phyloP scores from a whole-genome alignment of 2,329 filamentous ascomycete species.

The Truncatella angustata region DNA sequence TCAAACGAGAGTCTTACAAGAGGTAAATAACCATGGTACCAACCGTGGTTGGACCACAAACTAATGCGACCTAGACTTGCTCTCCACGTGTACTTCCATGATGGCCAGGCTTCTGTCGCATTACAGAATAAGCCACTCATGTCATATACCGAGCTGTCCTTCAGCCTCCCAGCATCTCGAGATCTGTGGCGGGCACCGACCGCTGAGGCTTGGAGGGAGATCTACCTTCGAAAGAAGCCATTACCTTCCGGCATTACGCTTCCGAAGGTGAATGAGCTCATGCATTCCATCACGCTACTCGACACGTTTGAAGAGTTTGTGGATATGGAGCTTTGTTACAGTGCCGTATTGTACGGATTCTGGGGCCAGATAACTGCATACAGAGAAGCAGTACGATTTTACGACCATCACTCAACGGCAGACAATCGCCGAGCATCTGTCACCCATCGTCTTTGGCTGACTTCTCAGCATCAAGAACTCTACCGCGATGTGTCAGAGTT shows the following conservation, averaged over 20 bases:
- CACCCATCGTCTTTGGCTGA: constrained; percentile 26
- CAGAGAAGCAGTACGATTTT: constrained; percentile 28
- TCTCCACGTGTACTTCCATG: constrained; percentile 24
- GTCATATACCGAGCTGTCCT: constrained; percentile 23
- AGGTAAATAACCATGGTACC: too few species aligned
- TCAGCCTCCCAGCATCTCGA: constrained; percentile 22
- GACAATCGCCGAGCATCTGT: constrained; percentile 1
- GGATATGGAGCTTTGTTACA: constrained; percentile 30
- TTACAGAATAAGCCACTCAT: constrained; percentile 21
- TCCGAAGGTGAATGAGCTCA: constrained; percentile 22
- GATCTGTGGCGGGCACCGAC: constrained; percentile 25
- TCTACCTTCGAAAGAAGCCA: constrained; percentile 20
- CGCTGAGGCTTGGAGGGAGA: constrained; percentile 23
- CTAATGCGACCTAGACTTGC: constrained; percentile 17
- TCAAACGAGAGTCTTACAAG: constrained; percentile 25
- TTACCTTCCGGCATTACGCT: constrained; percentile 14
- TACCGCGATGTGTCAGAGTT: constrained; percentile 28
- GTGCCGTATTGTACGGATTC: constrained; percentile 26
- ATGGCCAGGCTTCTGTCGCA: constrained; percentile 22
- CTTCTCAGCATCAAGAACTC: constrained; percentile 27
- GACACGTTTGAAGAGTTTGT: constrained; percentile 21
- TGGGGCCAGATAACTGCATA: constrained; percentile 31
- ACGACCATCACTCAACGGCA: constrained; percentile 11
- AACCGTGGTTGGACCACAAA: too few species aligned
- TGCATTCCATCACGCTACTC: constrained; percentile 18